A percentile compares a stretch with the other conserved stretches of the same genome.
Evolutionary conservation across 192 early-diverging fungal genomes (phyloP).

Genomic region (Coemansia pectinata): DNA sequence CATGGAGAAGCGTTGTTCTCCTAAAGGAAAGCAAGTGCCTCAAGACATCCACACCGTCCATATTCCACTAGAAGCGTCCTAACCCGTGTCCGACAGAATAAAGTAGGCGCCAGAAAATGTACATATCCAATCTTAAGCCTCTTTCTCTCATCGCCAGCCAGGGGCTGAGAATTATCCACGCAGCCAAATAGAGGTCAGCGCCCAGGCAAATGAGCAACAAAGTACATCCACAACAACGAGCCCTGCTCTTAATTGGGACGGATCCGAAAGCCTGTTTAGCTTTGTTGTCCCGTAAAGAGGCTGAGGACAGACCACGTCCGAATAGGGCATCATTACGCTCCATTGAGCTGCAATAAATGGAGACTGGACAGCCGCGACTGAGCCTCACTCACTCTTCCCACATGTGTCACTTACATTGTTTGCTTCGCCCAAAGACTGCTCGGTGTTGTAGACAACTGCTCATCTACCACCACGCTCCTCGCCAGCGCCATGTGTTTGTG

Average conservation of each 20-base stretch:
- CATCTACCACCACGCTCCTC: neutral
- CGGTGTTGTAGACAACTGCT: neutral
- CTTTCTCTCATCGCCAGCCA: neutral
- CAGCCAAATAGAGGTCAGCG: neutral
- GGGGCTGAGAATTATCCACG: neutral
- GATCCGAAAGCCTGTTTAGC: neutral
- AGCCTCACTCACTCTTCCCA: slow-evolving; percentile 15
- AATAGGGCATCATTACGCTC: neutral
- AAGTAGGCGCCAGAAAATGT: neutral
- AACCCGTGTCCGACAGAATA: neutral
- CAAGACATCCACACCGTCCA: neutral
- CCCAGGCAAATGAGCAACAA: neutral
- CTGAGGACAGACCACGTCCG: neutral
- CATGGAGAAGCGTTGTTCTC: neutral
- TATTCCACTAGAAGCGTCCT: neutral
- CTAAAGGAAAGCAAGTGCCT: neutral
- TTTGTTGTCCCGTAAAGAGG: neutral
- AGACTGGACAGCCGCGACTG: slow-evolving; percentile 4
- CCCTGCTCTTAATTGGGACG: neutral
- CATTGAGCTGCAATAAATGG: neutral
- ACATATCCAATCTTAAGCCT: neutral
- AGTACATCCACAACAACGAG: neutral
- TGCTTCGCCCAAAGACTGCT: neutral
- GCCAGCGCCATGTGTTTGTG: slow-evolving; percentile 6
- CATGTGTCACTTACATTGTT: slow-evolving; percentile 6